phyloP scores from a whole-genome alignment of 2,329 filamentous ascomycete genomes.

The Monosporascus sp. region DNA sequence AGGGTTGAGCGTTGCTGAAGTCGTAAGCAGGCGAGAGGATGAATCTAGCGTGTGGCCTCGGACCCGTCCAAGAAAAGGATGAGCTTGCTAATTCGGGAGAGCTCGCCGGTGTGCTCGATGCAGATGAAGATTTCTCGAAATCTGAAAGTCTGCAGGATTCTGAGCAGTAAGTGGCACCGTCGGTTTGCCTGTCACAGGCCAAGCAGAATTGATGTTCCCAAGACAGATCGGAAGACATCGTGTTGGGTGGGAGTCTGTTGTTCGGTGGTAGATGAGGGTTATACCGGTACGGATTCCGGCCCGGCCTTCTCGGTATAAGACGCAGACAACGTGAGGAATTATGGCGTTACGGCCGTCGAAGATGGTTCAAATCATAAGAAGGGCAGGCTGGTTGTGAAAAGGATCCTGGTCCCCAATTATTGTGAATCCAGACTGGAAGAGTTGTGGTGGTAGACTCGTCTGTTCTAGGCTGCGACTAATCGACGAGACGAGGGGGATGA shows the following conservation, averaged over 20 bases:
- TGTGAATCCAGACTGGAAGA: not conserved
- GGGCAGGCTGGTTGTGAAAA: not conserved
- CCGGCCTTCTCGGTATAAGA: not conserved
- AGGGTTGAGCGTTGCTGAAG: slow-evolving; percentile 60
- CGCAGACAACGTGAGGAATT: not conserved
- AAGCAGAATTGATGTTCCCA: slow-evolving; percentile 94
- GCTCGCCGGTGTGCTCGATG: slow-evolving; percentile 51
- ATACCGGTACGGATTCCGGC: not conserved
- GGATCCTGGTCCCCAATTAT: not conserved
- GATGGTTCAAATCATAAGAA: not conserved
- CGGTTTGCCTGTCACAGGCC: slow-evolving; percentile 84
- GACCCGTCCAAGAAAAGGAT: slow-evolving; percentile 45
- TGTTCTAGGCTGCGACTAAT: not conserved
- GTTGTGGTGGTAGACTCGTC: not conserved
- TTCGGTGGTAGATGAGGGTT: slow-evolving; percentile 12
- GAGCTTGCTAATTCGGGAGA: slow-evolving; percentile 48
- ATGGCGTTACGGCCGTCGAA: not conserved
- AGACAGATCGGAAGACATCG: slow-evolving; percentile 48
- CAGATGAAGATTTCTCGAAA: slow-evolving; percentile 62
- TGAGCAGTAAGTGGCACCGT: slow-evolving; percentile 81
- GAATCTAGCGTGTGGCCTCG: slow-evolving; percentile 44
- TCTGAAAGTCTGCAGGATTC: slow-evolving; percentile 86
- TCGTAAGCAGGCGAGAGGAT: slow-evolving; percentile 71
- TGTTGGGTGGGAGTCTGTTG: slow-evolving; percentile 11
- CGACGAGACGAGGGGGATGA: not conserved